These are phyloP conservation scores for Noccaea bulbosa DNA, from an alignment of 345 rosid genomes.

Conservation along the genomic window DNA sequence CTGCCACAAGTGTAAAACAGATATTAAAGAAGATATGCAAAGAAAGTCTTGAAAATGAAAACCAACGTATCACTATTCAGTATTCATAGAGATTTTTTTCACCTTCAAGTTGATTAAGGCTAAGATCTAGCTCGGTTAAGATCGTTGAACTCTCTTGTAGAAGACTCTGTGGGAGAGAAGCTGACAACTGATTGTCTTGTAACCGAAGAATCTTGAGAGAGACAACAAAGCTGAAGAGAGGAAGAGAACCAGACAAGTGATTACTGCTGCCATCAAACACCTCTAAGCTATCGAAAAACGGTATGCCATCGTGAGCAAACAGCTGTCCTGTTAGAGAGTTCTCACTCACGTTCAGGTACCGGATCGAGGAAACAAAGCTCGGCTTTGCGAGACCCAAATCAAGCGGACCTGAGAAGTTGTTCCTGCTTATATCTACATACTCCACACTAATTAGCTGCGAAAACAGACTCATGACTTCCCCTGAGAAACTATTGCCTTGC, in stretches of 20 bases:
- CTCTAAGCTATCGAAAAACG: slow-evolving; percentile 82
- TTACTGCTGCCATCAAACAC: slow-evolving; percentile 89
- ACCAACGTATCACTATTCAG: not conserved
- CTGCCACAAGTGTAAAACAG: slow-evolving; percentile 49
- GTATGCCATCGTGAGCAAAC: slow-evolving; percentile 79
- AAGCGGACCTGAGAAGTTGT: slow-evolving; percentile 72
- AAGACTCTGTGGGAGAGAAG: slow-evolving; percentile 64
- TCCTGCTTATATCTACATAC: slow-evolving; percentile 71
- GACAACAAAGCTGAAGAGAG: slow-evolving; percentile 75
- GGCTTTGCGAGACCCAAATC: slow-evolving; percentile 71
- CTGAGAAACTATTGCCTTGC: slow-evolving; percentile 61
- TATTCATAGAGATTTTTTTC: slow-evolving; percentile 38
- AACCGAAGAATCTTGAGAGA: slow-evolving; percentile 77
- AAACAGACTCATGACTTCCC: slow-evolving; percentile 70
- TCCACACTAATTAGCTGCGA: slow-evolving; percentile 54
- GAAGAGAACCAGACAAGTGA: slow-evolving; percentile 65
- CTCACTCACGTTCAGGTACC: slow-evolving; percentile 63
- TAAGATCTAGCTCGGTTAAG: slow-evolving; percentile 81
- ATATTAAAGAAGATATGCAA: not conserved
- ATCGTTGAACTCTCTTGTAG: slow-evolving; percentile 77
- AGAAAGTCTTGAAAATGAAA: slow-evolving; percentile 3
- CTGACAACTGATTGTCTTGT: slow-evolving; percentile 70
- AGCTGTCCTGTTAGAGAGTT: slow-evolving; percentile 66
- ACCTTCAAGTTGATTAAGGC: slow-evolving; percentile 85
- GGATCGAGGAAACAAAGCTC: slow-evolving; percentile 67